Evolutionary conservation across 768 basidiomycete genomes (phyloP), one percentile per base, ranked within the genome.

Genomic region (Cantharellus anzutake): DNA sequence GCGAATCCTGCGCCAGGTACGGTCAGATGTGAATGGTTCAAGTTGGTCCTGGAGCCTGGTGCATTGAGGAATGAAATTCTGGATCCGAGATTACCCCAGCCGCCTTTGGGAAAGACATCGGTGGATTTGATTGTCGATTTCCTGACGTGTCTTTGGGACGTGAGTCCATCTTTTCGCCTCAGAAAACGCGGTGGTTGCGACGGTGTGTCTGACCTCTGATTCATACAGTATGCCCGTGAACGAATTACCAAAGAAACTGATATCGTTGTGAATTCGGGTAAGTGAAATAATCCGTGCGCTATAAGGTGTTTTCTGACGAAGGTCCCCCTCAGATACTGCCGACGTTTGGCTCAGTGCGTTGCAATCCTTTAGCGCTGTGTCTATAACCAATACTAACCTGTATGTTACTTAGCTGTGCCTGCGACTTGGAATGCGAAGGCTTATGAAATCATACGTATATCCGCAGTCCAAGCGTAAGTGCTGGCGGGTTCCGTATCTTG

Each of bases 371-470:
- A 55, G 11, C 35, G 11, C 35, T 14, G 14, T 57, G 5, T 11
- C 41, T 1, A 48, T 48, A 29, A 11, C 44, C 44, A 48, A 11
- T 48, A 29, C 11, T 11, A 11, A 29, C 29, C 86, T 60, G 84
- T 88, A 64, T 84, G 91, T 3, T 84, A 84, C 76, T 71, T 92
- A 60, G 89, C 86, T 2, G 89, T 90, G 3, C 89, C 89, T 58
- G 89, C 89, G 11, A 88, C 88, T 20, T 92, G 88, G 89, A 88
- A 92, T 67, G 86, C 83, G 1, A 81, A 76, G 63, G 88, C 86
- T 0, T 88, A 84, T 66, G 82, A 83, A 61, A 76, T 89, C 64
- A 91, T 91, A 88, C 78, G 88, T 29, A 81, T 82, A 57, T 84
- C 86, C 48, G 87, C 89, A 14, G 84, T 92, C 61, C 73, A 75